Evolutionary conservation across 129 eudicot species (phyloP).

Genomic region (Calendula officinalis): DNA sequence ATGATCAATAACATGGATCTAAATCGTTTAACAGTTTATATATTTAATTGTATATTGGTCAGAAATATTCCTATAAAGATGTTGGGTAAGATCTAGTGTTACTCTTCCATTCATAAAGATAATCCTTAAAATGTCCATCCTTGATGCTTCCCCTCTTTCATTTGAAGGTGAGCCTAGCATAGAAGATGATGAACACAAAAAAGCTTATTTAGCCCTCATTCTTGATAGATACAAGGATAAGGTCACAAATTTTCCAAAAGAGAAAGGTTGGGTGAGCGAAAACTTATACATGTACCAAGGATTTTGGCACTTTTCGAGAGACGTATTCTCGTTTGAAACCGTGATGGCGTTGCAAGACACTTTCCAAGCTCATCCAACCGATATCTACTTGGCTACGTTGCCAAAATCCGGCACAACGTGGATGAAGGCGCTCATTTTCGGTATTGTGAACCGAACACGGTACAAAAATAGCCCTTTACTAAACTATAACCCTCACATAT

Average conservation of each 20-base stretch:
- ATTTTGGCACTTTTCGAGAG: conserved; percentile 25
- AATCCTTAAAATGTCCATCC: conserved; percentile 5
- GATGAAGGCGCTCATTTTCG: conserved; percentile 45
- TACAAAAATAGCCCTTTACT: conserved; percentile 23
- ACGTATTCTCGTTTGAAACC: conserved; percentile 1
- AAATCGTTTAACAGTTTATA: too few relatives aligned
- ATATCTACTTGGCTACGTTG: conserved; percentile 37
- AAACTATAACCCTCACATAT: conserved; percentile 34
- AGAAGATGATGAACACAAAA: not conserved
- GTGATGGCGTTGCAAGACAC: conserved; percentile 19
- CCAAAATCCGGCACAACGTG: conserved; percentile 55
- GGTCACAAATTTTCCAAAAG: conserved; percentile 18
- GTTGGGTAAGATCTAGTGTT: too few relatives aligned
- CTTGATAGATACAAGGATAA: conserved; percentile 17
- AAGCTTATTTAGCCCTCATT: not conserved
- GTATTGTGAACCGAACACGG: conserved; percentile 22
- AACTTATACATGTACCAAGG: conserved; percentile 27
- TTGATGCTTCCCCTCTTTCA: not conserved
- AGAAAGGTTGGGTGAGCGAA: conserved; percentile 17
- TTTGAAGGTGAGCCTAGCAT: not conserved
- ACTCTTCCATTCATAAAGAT: not conserved
- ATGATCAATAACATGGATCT: too few relatives aligned
- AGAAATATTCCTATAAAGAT: too few relatives aligned
- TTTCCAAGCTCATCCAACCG: conserved; percentile 38
- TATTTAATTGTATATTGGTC: too few relatives aligned